These are phyloP conservation scores for Dipteronia dyeriana DNA, from an alignment of 345 rosid species.

Conservation along the genomic window DNA sequence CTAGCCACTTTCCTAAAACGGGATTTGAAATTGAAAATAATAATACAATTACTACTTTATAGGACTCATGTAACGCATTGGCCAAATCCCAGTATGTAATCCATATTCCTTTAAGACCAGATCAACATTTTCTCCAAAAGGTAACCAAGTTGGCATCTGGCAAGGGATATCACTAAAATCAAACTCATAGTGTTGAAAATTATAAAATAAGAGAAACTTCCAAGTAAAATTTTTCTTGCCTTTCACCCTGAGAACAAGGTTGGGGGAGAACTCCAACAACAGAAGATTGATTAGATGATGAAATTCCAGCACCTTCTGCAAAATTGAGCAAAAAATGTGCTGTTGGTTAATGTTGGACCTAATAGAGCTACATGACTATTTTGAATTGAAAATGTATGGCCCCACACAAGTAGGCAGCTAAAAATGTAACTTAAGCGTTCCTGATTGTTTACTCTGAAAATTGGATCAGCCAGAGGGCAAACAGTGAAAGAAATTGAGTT, in stretches of 20 bases:
- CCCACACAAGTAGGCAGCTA: not conserved
- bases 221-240: constrained; percentile 41
- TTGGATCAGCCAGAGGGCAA: not conserved
- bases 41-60: not conserved
- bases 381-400: constrained; percentile 5
- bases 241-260: constrained; percentile 67
- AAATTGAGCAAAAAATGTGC: constrained; percentile 26
- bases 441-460: constrained; percentile 9
- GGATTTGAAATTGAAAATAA: not conserved
- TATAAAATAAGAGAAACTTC: constrained; percentile 18
- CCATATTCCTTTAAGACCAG: constrained; percentile 15
- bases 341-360: constrained; percentile 2
- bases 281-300: constrained; percentile 54
- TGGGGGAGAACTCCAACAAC: constrained; percentile 83
- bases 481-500: not conserved
- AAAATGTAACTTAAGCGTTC: constrained; percentile 12
- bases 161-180: not conserved
- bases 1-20: not conserved
- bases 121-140: not conserved
- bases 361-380: constrained; percentile 10
- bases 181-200: constrained; percentile 2
- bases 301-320: constrained; percentile 67
- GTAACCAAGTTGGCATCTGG: constrained; percentile 6
- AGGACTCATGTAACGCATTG: not conserved
- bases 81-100: constrained; percentile 11